Percentiles rank a stretch among this genome's conserved stretches.
Conservation (phyloP, 495 filamentous ascomycete genomes). For the Xylaria venustula region DNA sequence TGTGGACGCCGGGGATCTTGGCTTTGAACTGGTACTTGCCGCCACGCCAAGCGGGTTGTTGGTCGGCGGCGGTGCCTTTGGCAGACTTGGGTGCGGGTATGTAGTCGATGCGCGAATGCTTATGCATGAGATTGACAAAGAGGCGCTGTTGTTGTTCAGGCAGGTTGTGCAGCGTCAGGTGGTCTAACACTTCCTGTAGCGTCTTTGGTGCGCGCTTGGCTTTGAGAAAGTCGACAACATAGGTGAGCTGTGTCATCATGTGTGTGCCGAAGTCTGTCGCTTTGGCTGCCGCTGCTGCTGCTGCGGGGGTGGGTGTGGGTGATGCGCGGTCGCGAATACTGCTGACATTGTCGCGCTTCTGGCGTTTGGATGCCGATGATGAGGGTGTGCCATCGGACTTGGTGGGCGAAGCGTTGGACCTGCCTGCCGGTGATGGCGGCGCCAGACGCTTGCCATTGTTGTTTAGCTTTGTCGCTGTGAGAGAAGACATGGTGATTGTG, state of each 20-base stretch:
- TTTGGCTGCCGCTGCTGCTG: conserved; percentile 57
- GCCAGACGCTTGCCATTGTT: conserved; percentile 21
- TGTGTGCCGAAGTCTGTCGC: conserved; percentile 74
- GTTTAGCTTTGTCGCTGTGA: conserved; percentile 19
- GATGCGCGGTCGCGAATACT: conserved; percentile 29
- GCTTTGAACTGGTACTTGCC: conserved; percentile 79
- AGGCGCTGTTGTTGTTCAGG: conserved; percentile 40
- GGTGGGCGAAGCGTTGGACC: conserved; percentile 14
- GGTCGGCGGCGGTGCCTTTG: conserved; percentile 30
- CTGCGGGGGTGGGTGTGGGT: conserved; percentile 44
- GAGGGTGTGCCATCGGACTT: conserved; percentile 21
- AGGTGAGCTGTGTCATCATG: conserved; percentile 80
- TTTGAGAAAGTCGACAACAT: conserved; percentile 82
- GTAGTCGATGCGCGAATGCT: conserved; percentile 69
- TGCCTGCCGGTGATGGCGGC: conserved; percentile 13
- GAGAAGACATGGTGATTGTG: not conserved
- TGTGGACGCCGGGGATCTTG: conserved; percentile 71
- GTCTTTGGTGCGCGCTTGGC: conserved; percentile 68
- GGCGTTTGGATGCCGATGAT: conserved; percentile 22
- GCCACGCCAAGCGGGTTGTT: conserved; percentile 39
- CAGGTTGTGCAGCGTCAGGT: conserved; percentile 64
- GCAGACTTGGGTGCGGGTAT: conserved; percentile 57
- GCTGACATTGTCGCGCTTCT: conserved; percentile 28
- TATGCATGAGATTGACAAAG: conserved; percentile 49
- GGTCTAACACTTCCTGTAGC: conserved; percentile 70